Percentiles rank a stretch among this genome's conserved stretches.
These are phyloP conservation scores for Flaveria bidentis DNA, from an alignment of 129 eudicot genomes.

Conservation along the genomic window DNA sequence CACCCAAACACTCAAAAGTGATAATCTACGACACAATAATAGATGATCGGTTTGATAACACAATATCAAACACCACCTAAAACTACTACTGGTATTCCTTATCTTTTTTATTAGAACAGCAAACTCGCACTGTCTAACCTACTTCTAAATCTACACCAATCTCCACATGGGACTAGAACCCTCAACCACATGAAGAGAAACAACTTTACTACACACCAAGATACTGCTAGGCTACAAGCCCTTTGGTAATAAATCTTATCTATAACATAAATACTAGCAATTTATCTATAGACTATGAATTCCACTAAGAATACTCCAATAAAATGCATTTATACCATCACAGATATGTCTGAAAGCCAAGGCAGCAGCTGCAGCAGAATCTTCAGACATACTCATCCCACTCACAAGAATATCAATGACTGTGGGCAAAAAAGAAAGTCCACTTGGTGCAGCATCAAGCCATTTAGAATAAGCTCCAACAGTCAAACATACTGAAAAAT, in stretches of 20 bases:
- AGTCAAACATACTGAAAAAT: constrained; percentile 65
- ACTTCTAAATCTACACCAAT: too few species aligned
- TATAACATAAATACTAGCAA: neutral
- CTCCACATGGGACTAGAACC: too few species aligned
- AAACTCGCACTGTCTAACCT: too few species aligned
- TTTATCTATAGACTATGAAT: neutral
- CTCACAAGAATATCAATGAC: constrained; percentile 82
- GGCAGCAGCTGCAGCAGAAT: constrained; percentile 95
- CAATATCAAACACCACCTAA: neutral
- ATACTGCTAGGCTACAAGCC: too few species aligned
- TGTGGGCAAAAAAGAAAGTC: constrained; percentile 74
- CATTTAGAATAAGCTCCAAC: constrained; percentile 97
- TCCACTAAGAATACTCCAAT: neutral
- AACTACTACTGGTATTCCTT: neutral
- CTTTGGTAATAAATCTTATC: neutral
- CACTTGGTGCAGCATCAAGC: constrained; percentile 81
- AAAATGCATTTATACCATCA: constrained; percentile 49
- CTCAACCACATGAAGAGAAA: too few species aligned
- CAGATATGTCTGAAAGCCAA: constrained; percentile 93
- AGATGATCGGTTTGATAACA: neutral
- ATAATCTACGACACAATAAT: neutral
- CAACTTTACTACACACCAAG: too few species aligned
- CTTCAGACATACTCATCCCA: constrained; percentile 96
- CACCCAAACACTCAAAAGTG: neutral
- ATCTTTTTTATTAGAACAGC: too few species aligned